Evolutionary conservation across 441 rosid genomes (phyloP).

Genomic region (Dalechampia spathulata): DNA sequence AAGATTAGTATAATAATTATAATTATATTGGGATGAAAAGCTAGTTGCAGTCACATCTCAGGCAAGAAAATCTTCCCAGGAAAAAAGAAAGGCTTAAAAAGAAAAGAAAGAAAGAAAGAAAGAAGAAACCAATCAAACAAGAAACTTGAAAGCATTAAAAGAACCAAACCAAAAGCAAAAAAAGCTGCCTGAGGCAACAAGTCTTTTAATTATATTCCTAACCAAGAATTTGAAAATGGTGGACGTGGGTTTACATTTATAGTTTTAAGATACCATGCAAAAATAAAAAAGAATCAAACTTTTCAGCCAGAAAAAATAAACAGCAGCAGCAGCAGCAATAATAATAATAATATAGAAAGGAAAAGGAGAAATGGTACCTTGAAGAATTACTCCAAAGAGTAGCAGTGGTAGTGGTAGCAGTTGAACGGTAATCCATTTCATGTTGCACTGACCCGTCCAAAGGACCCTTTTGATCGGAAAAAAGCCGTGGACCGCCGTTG

Average conservation of each 20-base stretch:
- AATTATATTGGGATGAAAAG: slow-evolving; percentile 12
- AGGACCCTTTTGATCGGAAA: slow-evolving; percentile 35
- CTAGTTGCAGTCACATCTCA: slow-evolving; percentile 4
- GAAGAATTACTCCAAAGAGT: slow-evolving; percentile 70
- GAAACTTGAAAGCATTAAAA: slow-evolving; percentile 2
- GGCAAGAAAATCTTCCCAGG: slow-evolving; percentile 14
- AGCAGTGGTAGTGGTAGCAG: slow-evolving; percentile 30
- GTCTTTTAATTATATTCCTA: slow-evolving; percentile 11
- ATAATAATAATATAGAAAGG: neutral
- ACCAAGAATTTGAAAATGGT: neutral
- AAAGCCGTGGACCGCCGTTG: slow-evolving; percentile 9
- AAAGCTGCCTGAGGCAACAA: slow-evolving; percentile 20
- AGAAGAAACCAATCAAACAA: slow-evolving; percentile 5
- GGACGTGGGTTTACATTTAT: slow-evolving; percentile 21
- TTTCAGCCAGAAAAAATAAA: neutral
- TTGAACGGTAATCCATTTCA: slow-evolving; percentile 35
- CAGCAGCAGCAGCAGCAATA: neutral
- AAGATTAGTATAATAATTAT: too few relatives aligned
- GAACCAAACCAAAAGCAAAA: slow-evolving; percentile 21
- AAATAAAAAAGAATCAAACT: neutral
- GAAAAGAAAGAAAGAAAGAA: slow-evolving; percentile 2
- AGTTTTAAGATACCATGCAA: slow-evolving; percentile 14
- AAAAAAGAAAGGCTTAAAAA: neutral
- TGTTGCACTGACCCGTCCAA: slow-evolving; percentile 35
- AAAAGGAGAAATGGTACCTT: slow-evolving; percentile 32